These are phyloP conservation scores for Hypomyces perniciosus DNA, from an alignment of 2,329 filamentous ascomycete genomes.

Conservation along the genomic window DNA sequence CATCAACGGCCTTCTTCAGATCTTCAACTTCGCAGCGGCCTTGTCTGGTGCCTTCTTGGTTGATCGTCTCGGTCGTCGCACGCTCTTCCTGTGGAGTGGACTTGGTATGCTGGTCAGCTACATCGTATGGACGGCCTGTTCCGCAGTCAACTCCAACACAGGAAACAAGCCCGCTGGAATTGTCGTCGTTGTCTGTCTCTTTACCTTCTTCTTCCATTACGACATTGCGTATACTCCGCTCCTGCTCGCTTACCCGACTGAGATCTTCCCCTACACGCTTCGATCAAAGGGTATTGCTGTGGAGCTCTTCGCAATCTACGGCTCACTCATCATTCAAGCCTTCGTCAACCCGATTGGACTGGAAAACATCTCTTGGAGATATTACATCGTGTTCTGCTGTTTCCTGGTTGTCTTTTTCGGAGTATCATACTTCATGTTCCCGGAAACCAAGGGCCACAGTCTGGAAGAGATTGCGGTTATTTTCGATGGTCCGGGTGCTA, in stretches of 20 bases:
- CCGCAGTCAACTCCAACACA: slow-evolving; percentile 25
- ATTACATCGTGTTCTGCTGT: slow-evolving; percentile 16
- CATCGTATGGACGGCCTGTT: slow-evolving; percentile 34
- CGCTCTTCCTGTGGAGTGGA: slow-evolving; percentile 32
- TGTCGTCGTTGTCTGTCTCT: slow-evolving; percentile 43
- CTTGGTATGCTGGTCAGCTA: slow-evolving; percentile 32
- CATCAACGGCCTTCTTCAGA: slow-evolving; percentile 37
- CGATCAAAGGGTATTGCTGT: slow-evolving; percentile 34
- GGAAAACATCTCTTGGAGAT: slow-evolving; percentile 14
- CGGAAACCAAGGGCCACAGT: slow-evolving; percentile 27
- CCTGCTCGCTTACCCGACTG: slow-evolving; percentile 37
- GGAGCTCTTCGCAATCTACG: slow-evolving; percentile 36
- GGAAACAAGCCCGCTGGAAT: slow-evolving; percentile 30
- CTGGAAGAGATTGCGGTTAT: slow-evolving; percentile 21
- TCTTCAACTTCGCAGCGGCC: slow-evolving; percentile 34
- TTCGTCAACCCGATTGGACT: slow-evolving; percentile 28
- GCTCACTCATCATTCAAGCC: slow-evolving; percentile 28
- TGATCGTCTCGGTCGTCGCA: slow-evolving; percentile 37
- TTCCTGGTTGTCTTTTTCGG: slow-evolving; percentile 18
- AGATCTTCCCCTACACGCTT: slow-evolving; percentile 33
- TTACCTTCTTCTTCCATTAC: slow-evolving; percentile 40
- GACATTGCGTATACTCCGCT: slow-evolving; percentile 42
- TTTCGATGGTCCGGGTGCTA: slow-evolving; percentile 16
- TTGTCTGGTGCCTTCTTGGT: slow-evolving; percentile 32
- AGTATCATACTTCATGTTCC: slow-evolving; percentile 21